A percentile compares a stretch with the other conserved stretches of the same genome.
These are phyloP conservation scores for Stentor coeruleus DNA, from an alignment of 73 alveolate genomes.

Conservation along the genomic window DNA sequence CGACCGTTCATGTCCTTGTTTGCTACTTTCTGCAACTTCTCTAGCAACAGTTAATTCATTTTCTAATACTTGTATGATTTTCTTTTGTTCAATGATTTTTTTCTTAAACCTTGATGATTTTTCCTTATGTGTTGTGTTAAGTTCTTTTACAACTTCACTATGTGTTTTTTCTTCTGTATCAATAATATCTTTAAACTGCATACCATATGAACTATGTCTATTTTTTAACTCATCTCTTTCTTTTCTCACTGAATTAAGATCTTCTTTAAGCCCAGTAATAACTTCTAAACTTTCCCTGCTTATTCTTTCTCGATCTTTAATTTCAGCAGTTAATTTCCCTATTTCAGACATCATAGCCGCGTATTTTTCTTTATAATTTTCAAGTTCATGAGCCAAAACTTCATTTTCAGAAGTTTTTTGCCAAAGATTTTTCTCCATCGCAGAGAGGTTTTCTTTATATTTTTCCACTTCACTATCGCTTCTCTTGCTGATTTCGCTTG, in stretches of 20 bases:
- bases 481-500: not conserved
- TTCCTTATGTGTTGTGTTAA: not conserved
- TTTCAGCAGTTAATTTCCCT: not conserved
- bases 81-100: constrained; percentile 16
- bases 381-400: not conserved
- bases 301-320: not conserved
- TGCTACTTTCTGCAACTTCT: not conserved
- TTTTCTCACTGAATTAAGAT: constrained; percentile 24
- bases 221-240: not conserved
- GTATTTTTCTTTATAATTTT: not conserved
- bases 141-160: not conserved
- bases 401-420: constrained; percentile 12
- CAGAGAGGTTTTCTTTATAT: not conserved
- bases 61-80: not conserved
- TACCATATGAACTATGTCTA: constrained; percentile 36
- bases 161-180: constrained; percentile 22
- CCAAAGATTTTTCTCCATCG: not conserved
- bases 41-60: not conserved
- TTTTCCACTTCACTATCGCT: not conserved
- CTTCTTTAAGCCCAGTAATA: constrained; percentile 17
- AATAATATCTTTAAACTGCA: constrained; percentile 22
- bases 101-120: constrained; percentile 1
- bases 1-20: not conserved
- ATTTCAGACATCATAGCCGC: not conserved
- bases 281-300: not conserved